These are phyloP conservation scores for Leishmania martiniquensis DNA, from an alignment of 208 protist species.

Conservation along the genomic window DNA sequence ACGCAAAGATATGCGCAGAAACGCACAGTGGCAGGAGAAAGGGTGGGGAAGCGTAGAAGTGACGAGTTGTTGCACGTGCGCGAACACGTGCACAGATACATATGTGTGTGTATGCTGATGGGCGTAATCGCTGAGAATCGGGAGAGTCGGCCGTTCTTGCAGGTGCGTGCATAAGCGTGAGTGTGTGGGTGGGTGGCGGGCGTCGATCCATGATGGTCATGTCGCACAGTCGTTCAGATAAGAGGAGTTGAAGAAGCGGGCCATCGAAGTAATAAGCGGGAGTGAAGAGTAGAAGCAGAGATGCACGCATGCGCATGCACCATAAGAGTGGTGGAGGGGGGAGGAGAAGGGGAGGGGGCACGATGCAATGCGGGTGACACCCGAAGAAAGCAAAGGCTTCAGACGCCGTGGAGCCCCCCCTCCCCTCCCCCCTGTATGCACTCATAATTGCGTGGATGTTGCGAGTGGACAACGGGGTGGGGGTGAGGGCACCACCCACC, in stretches of 20 bases:
- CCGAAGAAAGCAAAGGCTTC: neutral
- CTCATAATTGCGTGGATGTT: neutral
- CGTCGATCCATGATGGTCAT: neutral
- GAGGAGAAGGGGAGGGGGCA: no score
- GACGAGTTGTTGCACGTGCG: neutral
- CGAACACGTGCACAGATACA: neutral
- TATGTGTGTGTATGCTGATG: neutral
- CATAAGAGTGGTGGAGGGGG: neutral
- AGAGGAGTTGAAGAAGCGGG: neutral
- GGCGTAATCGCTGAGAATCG: neutral
- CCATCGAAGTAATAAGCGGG: neutral
- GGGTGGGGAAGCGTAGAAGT: neutral
- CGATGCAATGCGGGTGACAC: neutral
- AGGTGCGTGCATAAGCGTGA: neutral
- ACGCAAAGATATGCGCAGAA: neutral
- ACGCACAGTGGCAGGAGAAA: neutral
- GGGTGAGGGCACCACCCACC: neutral
- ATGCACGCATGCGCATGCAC: neutral
- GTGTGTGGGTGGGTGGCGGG: neutral
- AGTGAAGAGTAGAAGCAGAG: neutral
- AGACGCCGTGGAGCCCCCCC: neutral
- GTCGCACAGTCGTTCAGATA: no score
- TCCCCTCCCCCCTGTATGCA: neutral
- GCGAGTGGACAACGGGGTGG: neutral
- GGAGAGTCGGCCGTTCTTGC: neutral